Evolutionary conservation across 768 basidiomycete species (phyloP).

Genomic region (Tricholoma flavovirens): DNA sequence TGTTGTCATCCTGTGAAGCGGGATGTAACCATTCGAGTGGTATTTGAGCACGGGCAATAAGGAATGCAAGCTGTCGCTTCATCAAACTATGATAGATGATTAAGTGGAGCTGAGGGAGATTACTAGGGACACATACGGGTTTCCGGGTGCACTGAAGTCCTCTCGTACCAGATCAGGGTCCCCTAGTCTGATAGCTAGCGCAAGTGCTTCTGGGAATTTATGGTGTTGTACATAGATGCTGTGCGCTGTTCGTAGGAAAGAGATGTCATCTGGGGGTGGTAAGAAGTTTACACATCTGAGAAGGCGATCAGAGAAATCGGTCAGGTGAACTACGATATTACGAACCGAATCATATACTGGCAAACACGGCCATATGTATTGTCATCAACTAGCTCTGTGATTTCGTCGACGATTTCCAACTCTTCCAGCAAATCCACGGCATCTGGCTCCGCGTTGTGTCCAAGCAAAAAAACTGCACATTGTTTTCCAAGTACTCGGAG

Average conservation of each 20-base stretch:
- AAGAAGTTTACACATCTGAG: conserved; percentile 81
- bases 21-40: conserved; percentile 85
- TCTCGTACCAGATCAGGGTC: conserved; percentile 74
- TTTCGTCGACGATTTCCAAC: conserved; percentile 80
- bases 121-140: conserved; percentile 52
- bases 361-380: conserved; percentile 89
- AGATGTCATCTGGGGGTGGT: conserved; percentile 86
- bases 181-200: conserved; percentile 78
- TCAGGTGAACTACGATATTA: conserved; percentile 3
- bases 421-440: conserved; percentile 95
- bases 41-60: conserved; percentile 88
- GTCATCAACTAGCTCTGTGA: conserved; percentile 74
- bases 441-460: conserved; percentile 96
- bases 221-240: conserved; percentile 81
- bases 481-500: conserved; percentile 72
- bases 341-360: conserved; percentile 91
- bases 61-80: conserved; percentile 92
- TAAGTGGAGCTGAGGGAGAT: not conserved
- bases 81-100: conserved; percentile 49
- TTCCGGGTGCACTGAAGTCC: conserved; percentile 87
- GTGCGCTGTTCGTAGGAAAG: conserved; percentile 86
- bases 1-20: conserved; percentile 37
- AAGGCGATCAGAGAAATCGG: not conserved
- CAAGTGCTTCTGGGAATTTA: conserved; percentile 87
- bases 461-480: conserved; percentile 84